Percentiles rank a stretch among this genome's conserved stretches.
phyloP scores from a whole-genome alignment of 371 early-diverging fungal species.

The Chytridium lagenaria region DNA sequence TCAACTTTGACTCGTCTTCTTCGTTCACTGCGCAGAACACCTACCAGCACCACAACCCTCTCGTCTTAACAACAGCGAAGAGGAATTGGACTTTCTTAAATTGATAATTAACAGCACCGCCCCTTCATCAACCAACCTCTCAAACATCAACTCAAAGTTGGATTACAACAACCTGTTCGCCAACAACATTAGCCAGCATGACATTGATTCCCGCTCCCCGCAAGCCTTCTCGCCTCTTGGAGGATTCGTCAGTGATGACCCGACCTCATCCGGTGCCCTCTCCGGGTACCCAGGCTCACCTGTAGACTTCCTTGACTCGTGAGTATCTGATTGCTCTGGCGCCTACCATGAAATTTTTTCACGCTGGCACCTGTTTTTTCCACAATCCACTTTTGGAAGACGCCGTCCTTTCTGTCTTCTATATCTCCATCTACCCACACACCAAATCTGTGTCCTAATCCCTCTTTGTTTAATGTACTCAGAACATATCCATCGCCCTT shows the following conservation, averaged over 20 bases:
- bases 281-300: not conserved
- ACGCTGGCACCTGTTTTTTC: not conserved
- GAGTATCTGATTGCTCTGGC: not conserved
- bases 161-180: not conserved
- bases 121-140: conserved; percentile 2
- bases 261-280: not conserved
- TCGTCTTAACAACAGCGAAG: not conserved
- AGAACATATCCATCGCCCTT: conserved; percentile 8
- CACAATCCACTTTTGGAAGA: too few species aligned
- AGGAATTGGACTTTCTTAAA: not conserved
- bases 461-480: not conserved
- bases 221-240: not conserved
- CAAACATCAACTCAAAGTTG: not conserved
- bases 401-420: not conserved
- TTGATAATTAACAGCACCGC: not conserved
- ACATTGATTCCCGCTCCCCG: not conserved
- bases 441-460: not conserved
- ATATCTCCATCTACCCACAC: not conserved
- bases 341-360: not conserved
- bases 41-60: not conserved
- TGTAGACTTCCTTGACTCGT: not conserved
- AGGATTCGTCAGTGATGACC: not conserved
- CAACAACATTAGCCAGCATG: not conserved
- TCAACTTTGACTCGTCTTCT: not conserved
- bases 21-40: too few species aligned